A percentile compares a stretch with the other conserved stretches of the same genome.
These are phyloP conservation scores for Mortierella alpina DNA, from an alignment of 192 early-diverging fungal species.

Conservation along the genomic window DNA sequence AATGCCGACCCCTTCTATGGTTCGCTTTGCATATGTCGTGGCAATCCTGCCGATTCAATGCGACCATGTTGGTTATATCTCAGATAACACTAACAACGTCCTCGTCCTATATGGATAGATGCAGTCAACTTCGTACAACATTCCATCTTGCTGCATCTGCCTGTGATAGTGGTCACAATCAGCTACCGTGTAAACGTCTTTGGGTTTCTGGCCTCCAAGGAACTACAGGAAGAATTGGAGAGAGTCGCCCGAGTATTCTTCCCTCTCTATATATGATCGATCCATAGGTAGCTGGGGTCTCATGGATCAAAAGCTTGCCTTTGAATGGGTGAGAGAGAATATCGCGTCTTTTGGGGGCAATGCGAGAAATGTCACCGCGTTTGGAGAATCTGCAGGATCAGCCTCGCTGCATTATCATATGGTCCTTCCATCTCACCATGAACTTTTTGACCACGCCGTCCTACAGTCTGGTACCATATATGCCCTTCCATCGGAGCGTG, in stretches of 20 bases:
- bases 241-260: background rate
- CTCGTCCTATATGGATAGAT: background rate
- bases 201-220: slow-evolving; percentile 54
- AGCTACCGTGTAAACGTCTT: slow-evolving; percentile 62
- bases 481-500: background rate
- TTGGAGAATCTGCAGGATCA: slow-evolving; percentile 31
- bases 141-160: slow-evolving; percentile 26
- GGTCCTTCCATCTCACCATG: slow-evolving; percentile 17
- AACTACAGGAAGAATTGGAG: slow-evolving; percentile 26
- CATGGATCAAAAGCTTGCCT: slow-evolving; percentile 28
- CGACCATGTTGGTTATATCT: background rate
- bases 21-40: background rate
- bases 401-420: slow-evolving; percentile 36
- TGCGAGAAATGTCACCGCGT: slow-evolving; percentile 22
- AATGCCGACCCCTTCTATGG: slow-evolving; percentile 27
- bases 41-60: background rate
- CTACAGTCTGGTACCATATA: slow-evolving; percentile 30
- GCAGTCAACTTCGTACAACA: slow-evolving; percentile 29
- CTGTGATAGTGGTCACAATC: slow-evolving; percentile 55
- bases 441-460: slow-evolving; percentile 46
- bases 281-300: slow-evolving; percentile 43
- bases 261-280: slow-evolving; percentile 11
- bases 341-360: slow-evolving; percentile 29
- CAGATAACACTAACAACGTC: background rate
- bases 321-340: slow-evolving; percentile 39